Base-by-base conservation (phyloP, 495 filamentous ascomycete genomes). In the Pseudoneurospora amorphoporcata region DNA sequence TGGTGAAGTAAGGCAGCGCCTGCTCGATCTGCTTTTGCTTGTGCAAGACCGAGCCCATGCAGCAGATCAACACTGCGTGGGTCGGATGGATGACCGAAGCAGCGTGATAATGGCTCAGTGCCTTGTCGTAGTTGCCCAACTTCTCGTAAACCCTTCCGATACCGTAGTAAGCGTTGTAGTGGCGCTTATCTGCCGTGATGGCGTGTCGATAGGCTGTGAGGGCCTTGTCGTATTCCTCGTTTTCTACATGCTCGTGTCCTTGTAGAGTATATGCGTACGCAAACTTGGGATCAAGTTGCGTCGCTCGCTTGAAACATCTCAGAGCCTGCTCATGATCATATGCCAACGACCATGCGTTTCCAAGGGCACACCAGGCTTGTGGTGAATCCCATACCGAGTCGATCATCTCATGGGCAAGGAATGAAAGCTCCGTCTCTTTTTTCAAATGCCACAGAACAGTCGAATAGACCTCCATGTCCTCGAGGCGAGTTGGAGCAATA, bases 151-250 rank as follows among this genome's bases (percentile, higher is more conserved):
- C 94, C 68, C 90, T 91, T 4, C 93, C 95, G 61, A 99, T 88
- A 38, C 95, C 95, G 78, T 99, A 99, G 88, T 94, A 98, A 38
- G 94, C 95, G 78, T 97, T 97, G 82, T 98, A 99, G 81, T 97
- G 94, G 16, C 96, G 88, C 69, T 86, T 89, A 75, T 99, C 94
- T 0, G 92, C 93, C 40, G 89, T 86, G 73, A 98, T 91, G 3
- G 92, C 93, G 38, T 88, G 86, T 43, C 95, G 89, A 78, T 97
- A 99, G 14, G 92, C 89, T 40, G 89, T 88, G 14, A 96, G 86
- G 1, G 95, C 95, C 75, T 97, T 97, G 83, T 98, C 95, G 77
- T 93, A 97, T 80, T 99, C 95, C 77, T 99, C 95, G 73, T 97
- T 98, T 32, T 91, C 87, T n/a, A 98, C 90, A 80, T 97, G 93